A percentile compares a stretch with the other conserved stretches of the same genome.
Evolutionary conservation across 768 basidiomycete genomes (phyloP).

Genomic region (Gymnopilus dilepis): DNA sequence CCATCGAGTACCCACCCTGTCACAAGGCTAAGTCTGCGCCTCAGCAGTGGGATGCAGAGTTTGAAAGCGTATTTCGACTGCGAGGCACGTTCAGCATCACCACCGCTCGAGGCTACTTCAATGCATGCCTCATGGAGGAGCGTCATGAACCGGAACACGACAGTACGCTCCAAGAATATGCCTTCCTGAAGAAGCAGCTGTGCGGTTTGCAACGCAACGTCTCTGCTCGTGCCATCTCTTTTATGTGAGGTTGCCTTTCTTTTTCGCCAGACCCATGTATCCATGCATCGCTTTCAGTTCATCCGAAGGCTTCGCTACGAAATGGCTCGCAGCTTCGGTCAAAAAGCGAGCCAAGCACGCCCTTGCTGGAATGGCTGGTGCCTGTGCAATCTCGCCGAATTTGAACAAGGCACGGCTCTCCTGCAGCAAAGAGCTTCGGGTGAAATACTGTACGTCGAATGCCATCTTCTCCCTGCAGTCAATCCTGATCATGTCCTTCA

Average conservation of each 20-base stretch:
- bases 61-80: not conserved
- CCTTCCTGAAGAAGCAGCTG: not conserved
- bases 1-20: not conserved
- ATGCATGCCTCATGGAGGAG: not conserved
- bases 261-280: too few relatives aligned
- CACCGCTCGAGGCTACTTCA: not conserved
- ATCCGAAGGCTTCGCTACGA: not conserved
- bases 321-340: not conserved
- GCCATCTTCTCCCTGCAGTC: too few relatives aligned
- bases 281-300: too few relatives aligned
- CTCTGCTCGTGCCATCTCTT: not conserved
- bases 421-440: constrained; percentile 3
- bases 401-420: constrained; percentile 1
- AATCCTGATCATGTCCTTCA: not conserved
- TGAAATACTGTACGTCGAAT: not conserved
- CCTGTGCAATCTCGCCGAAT: constrained; percentile 3
- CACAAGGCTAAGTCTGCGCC: constrained; percentile 4
- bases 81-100: not conserved
- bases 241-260: not conserved
- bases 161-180: not conserved
- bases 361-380: not conserved
- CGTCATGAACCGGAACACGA: not conserved
- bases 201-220: not conserved
- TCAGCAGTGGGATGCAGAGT: not conserved
- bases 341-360: not conserved